Base-by-base conservation (phyloP, 495 filamentous ascomycete species). In the Staphylotrichum longicolle region DNA sequence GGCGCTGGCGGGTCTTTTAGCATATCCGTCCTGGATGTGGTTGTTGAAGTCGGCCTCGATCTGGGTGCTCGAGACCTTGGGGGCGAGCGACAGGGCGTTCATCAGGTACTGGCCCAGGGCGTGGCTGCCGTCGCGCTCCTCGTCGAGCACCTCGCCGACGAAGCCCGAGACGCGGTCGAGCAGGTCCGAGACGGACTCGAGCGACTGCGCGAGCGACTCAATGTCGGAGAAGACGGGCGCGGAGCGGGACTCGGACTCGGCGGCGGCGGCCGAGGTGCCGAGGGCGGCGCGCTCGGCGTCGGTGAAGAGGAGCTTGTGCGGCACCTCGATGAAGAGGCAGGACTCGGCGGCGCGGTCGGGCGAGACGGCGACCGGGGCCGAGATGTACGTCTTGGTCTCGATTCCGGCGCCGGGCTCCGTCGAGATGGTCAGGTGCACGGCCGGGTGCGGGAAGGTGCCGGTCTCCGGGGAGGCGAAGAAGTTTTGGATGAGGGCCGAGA, bases 1-100 rank as follows among this genome's bases (percentile, higher is more conserved):
- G 78, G 35, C 93, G 85, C 80, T 96, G 95, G n/a, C n/a, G n/a
- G n/a, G n/a, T n/a, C n/a, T n/a, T n/a, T n/a, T n/a, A n/a, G n/a
- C n/a, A n/a, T n/a, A n/a, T n/a, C n/a, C n/a, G 72, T 98, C 94
- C 79, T 98, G 94, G 75, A 98, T 90, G 78, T 98, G 94, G 78
- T 95, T 95, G 83, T 98, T 98, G 85, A 98, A 98, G 81, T 97
- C 93, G 68, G 88, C 76, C 82, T 98, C 94, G 68, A 98, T 91
- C 68, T 93, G 88, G 52, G 86, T 83, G 7, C 86, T 80, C 61
- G 94, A 88, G 7, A 98, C 94, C 82, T 97, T 98, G 60, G 94
- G 94, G 37, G 93, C 91, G 61, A 98, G 80, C 54, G 89, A 90
- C 54, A 98, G 82, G 39, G 93, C 86, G 77, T 93, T 91, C 80